Base-by-base conservation (phyloP, 2,329 filamentous ascomycete species). In the Fusarium chlamydosporum region DNA sequence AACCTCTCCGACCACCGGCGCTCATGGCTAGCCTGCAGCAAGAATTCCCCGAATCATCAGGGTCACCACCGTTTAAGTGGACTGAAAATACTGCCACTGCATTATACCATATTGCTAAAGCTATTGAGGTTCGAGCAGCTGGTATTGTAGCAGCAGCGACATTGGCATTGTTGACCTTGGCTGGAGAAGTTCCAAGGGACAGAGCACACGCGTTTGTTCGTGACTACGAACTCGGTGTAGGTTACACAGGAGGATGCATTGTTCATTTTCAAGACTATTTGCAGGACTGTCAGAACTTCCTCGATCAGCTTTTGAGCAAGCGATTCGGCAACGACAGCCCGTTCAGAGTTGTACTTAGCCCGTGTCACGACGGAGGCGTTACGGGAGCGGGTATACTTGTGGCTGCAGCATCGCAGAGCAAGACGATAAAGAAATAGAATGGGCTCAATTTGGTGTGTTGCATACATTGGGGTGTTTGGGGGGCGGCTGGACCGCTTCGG, bases 201-300 rank as follows among this genome's bases (percentile, higher is more conserved):
- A 58, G 66, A 13, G 62, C 70, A 15, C 58, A 54, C 8, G 41
- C 60, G 6, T 61, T 64, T 34, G 56, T 46, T n/a, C 62, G 58
- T 38, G 66, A 76, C 61, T 71, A 81, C 64, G 89, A 92, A 71
- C 77, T 95, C 31, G 89, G 92, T 2, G 90, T 94, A 23, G 92
- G 92, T 2, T 94, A 93, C 75, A 93, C 92, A 0, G 92, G 92
- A 33, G 91, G 91, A 8, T 93, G 92, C 74, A 94, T 94, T 61
- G 87, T 89, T n/a, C 88, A 92, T 73, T 93, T 93, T 73, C 91
- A 92, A 47, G 86, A 91, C 71, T 94, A 92, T 78, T 82, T 92
- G 41, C 79, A 82, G 43, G 90, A 91, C 72, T 93, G 90, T 68
- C 91, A 94, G 76, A 74, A 79, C 15, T 91, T 91, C 74, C 83